Base-by-base conservation (phyloP, 2,329 filamentous ascomycete genomes). In the Ophiosphaerella herpotricha region DNA sequence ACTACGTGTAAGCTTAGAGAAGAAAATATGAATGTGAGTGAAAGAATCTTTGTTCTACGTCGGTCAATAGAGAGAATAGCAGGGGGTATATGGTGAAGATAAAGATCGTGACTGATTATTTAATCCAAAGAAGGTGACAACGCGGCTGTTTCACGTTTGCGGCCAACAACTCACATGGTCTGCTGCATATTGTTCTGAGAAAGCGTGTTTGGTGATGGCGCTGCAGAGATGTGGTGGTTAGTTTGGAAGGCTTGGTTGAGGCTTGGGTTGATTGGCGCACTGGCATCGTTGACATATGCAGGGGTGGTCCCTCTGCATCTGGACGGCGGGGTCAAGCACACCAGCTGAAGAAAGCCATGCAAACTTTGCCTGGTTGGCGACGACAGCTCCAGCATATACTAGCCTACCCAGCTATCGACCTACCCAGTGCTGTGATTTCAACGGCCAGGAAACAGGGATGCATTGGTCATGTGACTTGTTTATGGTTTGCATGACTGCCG, bases 201-300 rank as follows among this genome's bases (percentile, higher is more conserved):
- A 7, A 14, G 21, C 26, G 26, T 24, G 33, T 24, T 33, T 45
- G 34, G 34, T 37, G 21, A 36, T 14, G 41, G 11, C 26, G 41
- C 7, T 26, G 11, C 9, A 33, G 9, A 4, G 4, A 23, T 21
- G 26, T 29, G 26, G 26, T 23, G 18, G 36, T 12, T 43, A 33
- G 26, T 47, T 32, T 47, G 38, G 38, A 37, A 47, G 26, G 38
- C 37, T 12, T 34, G n/a, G 7, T 21, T 12, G 32, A 36, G 13
- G 37, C 38, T 18, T 18, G 38, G 31, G 35, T 41, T 16, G 45
- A 47, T 26, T 45, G 43, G 43, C 16, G 34, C 16, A 33, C 33
- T 23, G 18, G 43, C 33, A n/a, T 24, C 24, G 32, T 29, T 34
- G 34, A 24, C 12, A 2, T 23, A 45, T 39, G 43, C 43, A 45